phyloP scores from a whole-genome alignment of 2,329 filamentous ascomycete genomes.

The Acrocalymma vagum region DNA sequence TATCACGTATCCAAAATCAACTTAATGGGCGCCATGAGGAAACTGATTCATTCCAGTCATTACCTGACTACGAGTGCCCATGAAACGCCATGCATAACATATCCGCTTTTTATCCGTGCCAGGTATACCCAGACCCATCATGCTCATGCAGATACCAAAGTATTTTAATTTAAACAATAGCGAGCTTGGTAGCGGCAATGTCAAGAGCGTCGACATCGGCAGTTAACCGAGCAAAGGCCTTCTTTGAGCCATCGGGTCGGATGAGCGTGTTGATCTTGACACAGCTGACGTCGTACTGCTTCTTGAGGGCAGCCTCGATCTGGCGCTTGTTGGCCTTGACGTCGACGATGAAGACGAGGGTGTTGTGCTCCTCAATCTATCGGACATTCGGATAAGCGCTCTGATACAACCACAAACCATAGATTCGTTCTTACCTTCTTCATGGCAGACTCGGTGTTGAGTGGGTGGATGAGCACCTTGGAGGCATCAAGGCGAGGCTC shows the following conservation, averaged over 20 bases:
- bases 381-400: neutral
- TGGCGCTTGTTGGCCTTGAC: constrained; percentile 96
- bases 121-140: constrained; percentile 43
- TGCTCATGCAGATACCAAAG: constrained; percentile 30
- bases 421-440: constrained; percentile 72
- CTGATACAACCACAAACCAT: neutral
- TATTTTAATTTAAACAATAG: constrained; percentile 79
- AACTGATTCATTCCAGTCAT: constrained; percentile 48
- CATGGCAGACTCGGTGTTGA: constrained; percentile 99
- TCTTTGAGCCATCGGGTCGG: constrained; percentile 97
- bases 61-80: constrained; percentile 45
- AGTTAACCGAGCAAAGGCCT: constrained; percentile 96
- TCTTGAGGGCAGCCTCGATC: constrained; percentile 98
- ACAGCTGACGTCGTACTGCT: constrained; percentile 97
- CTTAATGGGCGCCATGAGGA: constrained; percentile 37
- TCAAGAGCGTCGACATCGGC: constrained; percentile 97
- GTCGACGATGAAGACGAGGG: constrained; percentile 96
- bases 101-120: constrained; percentile 43
- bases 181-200: constrained; percentile 98
- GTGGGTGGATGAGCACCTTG: constrained; percentile 95
- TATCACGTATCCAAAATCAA: neutral
- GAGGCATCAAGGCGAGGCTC: constrained; percentile 92
- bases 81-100: constrained; percentile 48
- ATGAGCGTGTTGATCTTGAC: constrained; percentile 99
- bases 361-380: constrained; percentile 99